Evolutionary conservation across 2,329 filamentous ascomycete species (phyloP), one percentile per base, ranked within the genome.

Genomic region (Dendryphion nanum): DNA sequence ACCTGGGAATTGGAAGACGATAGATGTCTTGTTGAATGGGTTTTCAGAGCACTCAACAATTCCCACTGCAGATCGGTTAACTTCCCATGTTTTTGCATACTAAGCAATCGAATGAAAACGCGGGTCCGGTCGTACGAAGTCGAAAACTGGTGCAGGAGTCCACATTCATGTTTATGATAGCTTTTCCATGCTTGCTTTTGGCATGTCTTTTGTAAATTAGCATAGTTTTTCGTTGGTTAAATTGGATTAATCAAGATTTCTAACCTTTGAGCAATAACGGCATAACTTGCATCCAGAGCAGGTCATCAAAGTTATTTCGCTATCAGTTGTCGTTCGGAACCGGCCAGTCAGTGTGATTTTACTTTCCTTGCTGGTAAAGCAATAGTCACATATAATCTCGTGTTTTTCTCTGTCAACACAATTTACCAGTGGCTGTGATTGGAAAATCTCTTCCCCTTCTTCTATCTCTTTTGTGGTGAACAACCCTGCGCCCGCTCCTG

Each of bases 401-500:
- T 26, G 23, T n/a, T 10, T 10, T n/a, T 26, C 23, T 10, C n/a
- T 26, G 3, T 26, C 23, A 8, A 26, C 23, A n/a, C 23, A 26
- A 3, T 26, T 26, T 8, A 2, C 23, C 2, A 26, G 23, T 3
- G 23, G 23, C 23, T 26, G 10, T 26, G 23, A 26, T 26, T n/a
- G 10, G 23, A 26, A 33, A 10, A 33, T 33, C 30, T 33, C 30
- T 33, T 33, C 16, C 2, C 30, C 30, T 3, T 33, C 2, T 2
- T 33, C 30, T 4, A 33, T n/a, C 8, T 33, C 16, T 5, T 33
- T 33, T 4, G n/a, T 33, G 16, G 19, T n/a, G 30, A 33, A 33
- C 30, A 33, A 33, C 2, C 30, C 30, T 8, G 5, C 5, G 19
- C 30, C 30, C 13, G 30, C 30, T 16, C 30, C 30, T 18, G 30